These are phyloP conservation scores for Pichia sp. DNA, from an alignment of 1,139 yeast species.

Conservation along the genomic window DNA sequence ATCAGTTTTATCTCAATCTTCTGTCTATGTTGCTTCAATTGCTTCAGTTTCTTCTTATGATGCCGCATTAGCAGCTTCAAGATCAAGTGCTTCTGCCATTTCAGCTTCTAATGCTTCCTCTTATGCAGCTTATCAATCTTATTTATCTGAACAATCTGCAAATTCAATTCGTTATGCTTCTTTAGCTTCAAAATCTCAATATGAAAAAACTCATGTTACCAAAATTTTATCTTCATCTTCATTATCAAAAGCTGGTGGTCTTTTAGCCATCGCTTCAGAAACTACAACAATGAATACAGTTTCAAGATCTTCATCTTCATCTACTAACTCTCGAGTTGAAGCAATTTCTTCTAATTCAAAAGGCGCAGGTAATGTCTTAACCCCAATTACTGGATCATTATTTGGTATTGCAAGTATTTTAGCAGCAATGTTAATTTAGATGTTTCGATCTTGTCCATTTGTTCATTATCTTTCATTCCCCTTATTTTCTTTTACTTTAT, in stretches of 20 bases:
- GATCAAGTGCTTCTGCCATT: neutral
- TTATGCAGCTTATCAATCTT: constrained; percentile 18
- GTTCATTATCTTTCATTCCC: neutral
- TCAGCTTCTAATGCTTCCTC: constrained; percentile 10
- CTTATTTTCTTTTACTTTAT: neutral
- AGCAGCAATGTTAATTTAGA: constrained; percentile 39
- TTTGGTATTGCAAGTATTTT: constrained; percentile 48
- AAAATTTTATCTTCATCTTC: constrained; percentile 8
- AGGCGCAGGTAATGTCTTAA: constrained; percentile 32
- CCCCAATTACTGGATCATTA: constrained; percentile 37
- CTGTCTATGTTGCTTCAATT: constrained; percentile 19
- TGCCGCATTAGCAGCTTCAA: constrained; percentile 11
- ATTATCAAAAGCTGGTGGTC: constrained; percentile 27
- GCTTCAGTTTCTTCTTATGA: constrained; percentile 15
- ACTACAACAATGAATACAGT: constrained; percentile 24
- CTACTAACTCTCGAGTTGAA: constrained; percentile 10
- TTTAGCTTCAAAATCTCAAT: constrained; percentile 7
- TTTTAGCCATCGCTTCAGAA: constrained; percentile 26
- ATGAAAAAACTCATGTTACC: constrained; percentile 27
- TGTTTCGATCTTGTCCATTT: neutral
- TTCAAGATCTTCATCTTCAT: constrained; percentile 22
- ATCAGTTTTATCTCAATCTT: constrained; percentile 20
- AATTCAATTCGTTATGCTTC: constrained; percentile 15
- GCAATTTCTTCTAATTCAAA: constrained; percentile 12
- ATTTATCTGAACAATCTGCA: constrained; percentile 19